Conservation (phyloP, 2,329 filamentous ascomycete species). For the Penicillium psychrosexuale region DNA sequence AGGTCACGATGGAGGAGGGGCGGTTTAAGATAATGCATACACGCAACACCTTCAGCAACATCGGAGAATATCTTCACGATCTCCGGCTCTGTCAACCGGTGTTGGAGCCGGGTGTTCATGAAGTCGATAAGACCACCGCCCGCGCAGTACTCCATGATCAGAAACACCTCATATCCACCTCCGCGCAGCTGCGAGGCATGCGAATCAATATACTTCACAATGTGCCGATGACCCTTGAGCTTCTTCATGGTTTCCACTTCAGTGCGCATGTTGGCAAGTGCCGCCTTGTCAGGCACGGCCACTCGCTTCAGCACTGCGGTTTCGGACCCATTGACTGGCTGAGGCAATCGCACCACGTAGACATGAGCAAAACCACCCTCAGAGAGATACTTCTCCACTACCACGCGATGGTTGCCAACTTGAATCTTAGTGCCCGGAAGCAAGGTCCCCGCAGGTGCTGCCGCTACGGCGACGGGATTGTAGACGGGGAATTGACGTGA, state of each 20-base stretch:
- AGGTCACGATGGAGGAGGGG: constrained; percentile 88
- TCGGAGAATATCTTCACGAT: constrained; percentile 96
- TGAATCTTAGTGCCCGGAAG: constrained; percentile 93
- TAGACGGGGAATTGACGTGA: constrained; percentile 32
- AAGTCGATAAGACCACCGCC: constrained; percentile 97
- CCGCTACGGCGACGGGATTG: constrained; percentile 36
- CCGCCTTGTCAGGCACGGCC: constrained; percentile 92
- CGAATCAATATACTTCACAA: constrained; percentile 97
- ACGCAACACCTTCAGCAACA: constrained; percentile 91
- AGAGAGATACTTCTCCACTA: constrained; percentile 95
- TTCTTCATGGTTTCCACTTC: constrained; percentile 99
- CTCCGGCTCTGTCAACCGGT: constrained; percentile 94
- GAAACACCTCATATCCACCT: constrained; percentile 94
- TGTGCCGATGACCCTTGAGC: constrained; percentile 90
- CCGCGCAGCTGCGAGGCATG: constrained; percentile 91
- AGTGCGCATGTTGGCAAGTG: constrained; percentile 91
- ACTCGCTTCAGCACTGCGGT: constrained; percentile 88
- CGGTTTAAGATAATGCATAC: constrained; percentile 98
- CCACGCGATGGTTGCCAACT: constrained; percentile 84
- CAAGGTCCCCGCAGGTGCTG: constrained; percentile 75
- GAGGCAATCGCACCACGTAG: constrained; percentile 85
- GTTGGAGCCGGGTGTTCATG: constrained; percentile 97
- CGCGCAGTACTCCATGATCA: constrained; percentile 96
- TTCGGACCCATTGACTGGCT: constrained; percentile 72
- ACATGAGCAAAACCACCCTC: constrained; percentile 98